Conservation (phyloP, 257 asterid genomes). For the Solanum chilense region DNA sequence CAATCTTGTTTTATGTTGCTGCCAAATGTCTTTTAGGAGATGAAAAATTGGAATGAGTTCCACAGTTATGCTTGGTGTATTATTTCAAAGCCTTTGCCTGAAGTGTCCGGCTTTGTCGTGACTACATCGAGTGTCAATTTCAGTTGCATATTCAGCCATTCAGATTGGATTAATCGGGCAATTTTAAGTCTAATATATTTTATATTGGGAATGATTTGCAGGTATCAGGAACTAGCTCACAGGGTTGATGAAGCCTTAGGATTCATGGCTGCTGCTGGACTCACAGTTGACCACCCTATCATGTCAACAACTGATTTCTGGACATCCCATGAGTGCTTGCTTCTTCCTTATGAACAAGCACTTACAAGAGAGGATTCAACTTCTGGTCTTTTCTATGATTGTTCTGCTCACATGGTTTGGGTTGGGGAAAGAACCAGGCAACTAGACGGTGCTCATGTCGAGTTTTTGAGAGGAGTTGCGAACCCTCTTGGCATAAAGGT, state of each 20-base stretch:
- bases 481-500: constrained; percentile 87
- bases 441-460: constrained; percentile 73
- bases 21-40: not conserved
- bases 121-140: not conserved
- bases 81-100: not conserved
- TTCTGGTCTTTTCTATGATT: constrained; percentile 66
- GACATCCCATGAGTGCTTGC: constrained; percentile 82
- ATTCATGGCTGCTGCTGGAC: constrained; percentile 84
- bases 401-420: constrained; percentile 94
- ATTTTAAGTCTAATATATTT: not conserved
- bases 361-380: constrained; percentile 74
- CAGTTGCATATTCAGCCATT: not conserved
- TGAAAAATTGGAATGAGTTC: not conserved
- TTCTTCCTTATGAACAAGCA: constrained; percentile 73
- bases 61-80: not conserved
- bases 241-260: constrained; percentile 87
- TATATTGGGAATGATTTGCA: constrained; percentile 7
- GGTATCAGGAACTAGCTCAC: constrained; percentile 81
- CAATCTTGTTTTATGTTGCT: not conserved
- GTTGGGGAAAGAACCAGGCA: constrained; percentile 82
- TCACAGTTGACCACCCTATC: constrained; percentile 67
- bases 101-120: not conserved
- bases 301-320: constrained; percentile 78
- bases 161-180: not conserved
- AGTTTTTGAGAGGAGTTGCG: constrained; percentile 71